Conservation (phyloP, 73 alveolate genomes). For the Diophrys sp. region DNA sequence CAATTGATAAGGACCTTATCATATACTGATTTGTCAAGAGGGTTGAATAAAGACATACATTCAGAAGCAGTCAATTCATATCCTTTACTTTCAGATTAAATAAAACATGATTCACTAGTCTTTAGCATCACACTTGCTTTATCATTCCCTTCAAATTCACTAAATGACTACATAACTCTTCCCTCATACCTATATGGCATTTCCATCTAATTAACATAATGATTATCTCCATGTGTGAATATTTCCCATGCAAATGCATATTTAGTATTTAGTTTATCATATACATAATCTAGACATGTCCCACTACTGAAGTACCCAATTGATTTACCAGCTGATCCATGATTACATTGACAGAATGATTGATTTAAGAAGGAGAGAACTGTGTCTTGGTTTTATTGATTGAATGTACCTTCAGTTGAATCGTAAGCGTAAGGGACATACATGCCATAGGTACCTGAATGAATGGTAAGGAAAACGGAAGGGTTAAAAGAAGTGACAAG, state of each 20-base stretch:
- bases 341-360: conserved; percentile 35
- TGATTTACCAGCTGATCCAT: conserved; percentile 59
- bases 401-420: too few species aligned
- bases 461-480: conserved; percentile 58
- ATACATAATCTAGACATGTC: conserved; percentile 65
- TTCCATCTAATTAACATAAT: neutral
- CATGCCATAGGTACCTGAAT: conserved; percentile 55
- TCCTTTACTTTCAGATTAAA: too few species aligned
- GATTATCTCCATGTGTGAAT: conserved; percentile 22
- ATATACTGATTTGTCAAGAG: neutral
- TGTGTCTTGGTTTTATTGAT: too few species aligned
- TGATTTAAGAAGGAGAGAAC: too few species aligned
- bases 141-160: too few species aligned
- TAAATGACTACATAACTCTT: too few species aligned
- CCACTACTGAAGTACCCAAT: conserved; percentile 66
- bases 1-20: neutral
- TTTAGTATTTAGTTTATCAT: conserved; percentile 33
- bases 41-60: too few species aligned
- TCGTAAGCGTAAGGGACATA: conserved; percentile 62
- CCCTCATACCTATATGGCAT: neutral
- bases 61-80: too few species aligned
- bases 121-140: too few species aligned
- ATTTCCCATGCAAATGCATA: conserved; percentile 70
- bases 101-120: too few species aligned
- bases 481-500: conserved; percentile 42